Percentiles rank a stretch among this genome's conserved stretches.
phyloP scores from a whole-genome alignment of 306 rosid species.

The Cicer arietinum region DNA sequence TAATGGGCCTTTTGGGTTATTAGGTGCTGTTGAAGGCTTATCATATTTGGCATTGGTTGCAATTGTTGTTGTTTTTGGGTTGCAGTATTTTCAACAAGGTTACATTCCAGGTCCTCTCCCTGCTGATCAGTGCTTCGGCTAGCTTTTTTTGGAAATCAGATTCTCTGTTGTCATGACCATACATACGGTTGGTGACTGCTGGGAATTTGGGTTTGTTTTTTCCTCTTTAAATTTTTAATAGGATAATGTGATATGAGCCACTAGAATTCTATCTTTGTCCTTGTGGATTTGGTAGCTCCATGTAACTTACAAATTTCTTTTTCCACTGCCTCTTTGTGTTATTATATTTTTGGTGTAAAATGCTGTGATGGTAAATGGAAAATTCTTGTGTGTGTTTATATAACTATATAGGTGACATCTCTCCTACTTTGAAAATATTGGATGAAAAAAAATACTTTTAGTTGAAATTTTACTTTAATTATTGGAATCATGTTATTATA shows the following conservation, averaged over 20 bases:
- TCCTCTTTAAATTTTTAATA: neutral
- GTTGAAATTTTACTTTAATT: no score
- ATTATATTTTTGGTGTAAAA: neutral
- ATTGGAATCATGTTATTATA: no score
- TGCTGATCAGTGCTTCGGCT: constrained; percentile 88
- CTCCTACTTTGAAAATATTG: no score
- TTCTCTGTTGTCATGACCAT: no score
- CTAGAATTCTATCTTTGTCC: constrained; percentile 44
- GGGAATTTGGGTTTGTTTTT: no score
- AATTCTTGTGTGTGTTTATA: no score
- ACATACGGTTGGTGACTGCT: no score
- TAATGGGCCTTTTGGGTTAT: constrained; percentile 77
- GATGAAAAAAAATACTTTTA: no score
- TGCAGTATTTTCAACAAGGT: constrained; percentile 78
- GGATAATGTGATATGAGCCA: constrained; percentile 42
- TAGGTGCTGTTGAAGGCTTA: constrained; percentile 92
- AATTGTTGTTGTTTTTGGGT: constrained; percentile 75
- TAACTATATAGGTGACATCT: no score
- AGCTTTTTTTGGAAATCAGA: constrained; percentile 12
- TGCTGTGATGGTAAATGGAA: neutral
- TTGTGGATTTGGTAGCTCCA: constrained; percentile 55
- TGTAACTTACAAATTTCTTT: neutral
- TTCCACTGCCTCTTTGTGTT: neutral
- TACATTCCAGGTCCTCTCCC: constrained; percentile 93
- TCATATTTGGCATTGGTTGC: constrained; percentile 68